Percentiles rank a stretch among this genome's conserved stretches.
These are phyloP conservation scores for Penicillium thymicola DNA, from an alignment of 2,329 filamentous ascomycete species.

Conservation along the genomic window DNA sequence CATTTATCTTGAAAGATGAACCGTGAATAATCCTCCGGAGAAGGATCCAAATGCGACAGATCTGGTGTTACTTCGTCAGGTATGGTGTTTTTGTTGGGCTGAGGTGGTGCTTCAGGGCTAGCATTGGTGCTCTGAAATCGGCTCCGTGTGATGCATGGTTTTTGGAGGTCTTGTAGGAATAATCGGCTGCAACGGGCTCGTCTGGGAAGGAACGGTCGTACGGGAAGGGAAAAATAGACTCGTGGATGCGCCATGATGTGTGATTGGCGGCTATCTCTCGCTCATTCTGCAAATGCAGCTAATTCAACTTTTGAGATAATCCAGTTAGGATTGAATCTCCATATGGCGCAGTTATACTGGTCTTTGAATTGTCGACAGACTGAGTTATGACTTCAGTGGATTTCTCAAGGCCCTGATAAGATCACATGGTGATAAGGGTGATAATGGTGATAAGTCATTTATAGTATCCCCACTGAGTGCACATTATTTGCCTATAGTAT, in stretches of 20 bases:
- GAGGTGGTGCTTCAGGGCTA: slow-evolving; percentile 1
- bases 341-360: background rate
- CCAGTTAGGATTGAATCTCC: background rate
- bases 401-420: slow-evolving; percentile 12
- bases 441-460: slow-evolving; percentile 13
- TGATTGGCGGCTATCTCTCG: slow-evolving; percentile 8
- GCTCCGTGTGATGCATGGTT: slow-evolving; percentile 3
- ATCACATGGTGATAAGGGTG: slow-evolving; percentile 20
- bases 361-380: background rate
- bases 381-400: slow-evolving; percentile 9
- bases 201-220: slow-evolving; percentile 14
- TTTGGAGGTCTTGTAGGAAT: slow-evolving; percentile 6
- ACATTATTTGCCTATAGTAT: background rate
- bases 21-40: slow-evolving; percentile 77
- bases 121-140: slow-evolving; percentile 25
- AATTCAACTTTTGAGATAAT: background rate
- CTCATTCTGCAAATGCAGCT: slow-evolving; percentile 9
- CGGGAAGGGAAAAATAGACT: slow-evolving; percentile 6
- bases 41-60: slow-evolving; percentile 67
- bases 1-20: slow-evolving; percentile 87
- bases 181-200: slow-evolving; percentile 15
- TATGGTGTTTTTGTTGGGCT: slow-evolving; percentile 8
- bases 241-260: slow-evolving; percentile 12
- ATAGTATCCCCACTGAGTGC: background rate
- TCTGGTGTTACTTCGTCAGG: slow-evolving; percentile 22